Conservation (phyloP, 305 asterid genomes). For the Ilex paraguariensis region DNA sequence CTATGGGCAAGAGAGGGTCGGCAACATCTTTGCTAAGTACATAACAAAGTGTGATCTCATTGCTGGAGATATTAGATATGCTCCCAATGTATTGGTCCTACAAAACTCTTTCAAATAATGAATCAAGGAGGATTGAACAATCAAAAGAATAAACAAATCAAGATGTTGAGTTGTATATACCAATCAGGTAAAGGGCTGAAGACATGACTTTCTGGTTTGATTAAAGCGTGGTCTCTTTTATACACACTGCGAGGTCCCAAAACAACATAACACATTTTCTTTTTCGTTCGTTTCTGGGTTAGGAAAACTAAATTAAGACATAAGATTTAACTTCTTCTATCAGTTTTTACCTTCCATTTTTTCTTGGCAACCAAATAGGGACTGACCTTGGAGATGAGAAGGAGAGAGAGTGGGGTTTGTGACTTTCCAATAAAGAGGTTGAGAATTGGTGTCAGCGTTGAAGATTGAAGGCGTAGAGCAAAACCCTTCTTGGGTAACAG, state of each 20-base stretch:
- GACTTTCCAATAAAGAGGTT: conserved; percentile 82
- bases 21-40: conserved; percentile 88
- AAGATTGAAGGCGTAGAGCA: conserved; percentile 63
- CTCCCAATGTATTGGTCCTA: conserved; percentile 78
- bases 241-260: conserved; percentile 62
- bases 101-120: conserved; percentile 7
- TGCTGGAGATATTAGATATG: conserved; percentile 77
- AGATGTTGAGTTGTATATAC: conserved; percentile 29
- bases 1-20: too few species aligned
- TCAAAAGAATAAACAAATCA: conserved; percentile 3
- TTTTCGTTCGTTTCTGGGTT: too few species aligned
- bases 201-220: conserved; percentile 97
- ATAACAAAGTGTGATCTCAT: conserved; percentile 87
- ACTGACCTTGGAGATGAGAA: conserved; percentile 88
- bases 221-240: conserved; percentile 80
- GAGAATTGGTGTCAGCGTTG: conserved; percentile 26
- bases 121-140: conserved; percentile 1
- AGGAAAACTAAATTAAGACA: background rate
- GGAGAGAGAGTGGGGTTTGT: conserved; percentile 87
- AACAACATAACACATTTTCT: background rate
- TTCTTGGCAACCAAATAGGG: too few species aligned
- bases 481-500: conserved; percentile 57
- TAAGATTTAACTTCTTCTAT: background rate
- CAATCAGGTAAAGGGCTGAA: conserved; percentile 86
- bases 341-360: background rate